phyloP scores from a whole-genome alignment of 2,329 filamentous ascomycete genomes.

The Xylaria polymorpha region DNA sequence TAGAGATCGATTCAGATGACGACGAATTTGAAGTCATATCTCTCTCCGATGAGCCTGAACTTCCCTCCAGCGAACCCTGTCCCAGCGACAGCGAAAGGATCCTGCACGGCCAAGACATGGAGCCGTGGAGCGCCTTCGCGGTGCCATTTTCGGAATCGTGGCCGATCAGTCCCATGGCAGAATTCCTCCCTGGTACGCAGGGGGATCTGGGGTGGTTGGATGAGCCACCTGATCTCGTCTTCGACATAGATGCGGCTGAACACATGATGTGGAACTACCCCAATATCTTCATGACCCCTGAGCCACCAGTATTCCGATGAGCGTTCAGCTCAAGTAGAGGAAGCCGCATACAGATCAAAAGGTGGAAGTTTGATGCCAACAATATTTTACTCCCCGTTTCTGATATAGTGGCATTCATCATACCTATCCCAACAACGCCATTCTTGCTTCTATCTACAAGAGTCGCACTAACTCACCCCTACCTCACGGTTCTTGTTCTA shows the following conservation, averaged over 20 bases:
- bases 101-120: neutral
- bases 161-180: neutral
- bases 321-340: neutral
- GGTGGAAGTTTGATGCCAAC: no score
- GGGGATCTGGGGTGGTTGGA: neutral
- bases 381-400: neutral
- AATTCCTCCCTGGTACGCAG: neutral
- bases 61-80: neutral
- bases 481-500: neutral
- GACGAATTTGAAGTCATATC: neutral
- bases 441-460: neutral
- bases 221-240: neutral
- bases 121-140: neutral
- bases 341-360: neutral
- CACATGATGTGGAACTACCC: neutral
- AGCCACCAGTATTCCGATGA: constrained; percentile 19
- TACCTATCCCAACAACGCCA: neutral
- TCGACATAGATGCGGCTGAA: neutral
- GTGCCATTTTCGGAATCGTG: neutral
- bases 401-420: neutral
- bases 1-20: neutral
- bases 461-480: neutral
- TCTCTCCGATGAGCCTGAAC: constrained; percentile 1
- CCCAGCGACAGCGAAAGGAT: neutral
- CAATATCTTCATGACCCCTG: constrained; percentile 8